A percentile compares a stretch with the other conserved stretches of the same genome.
Conservation (phyloP, 2,329 filamentous ascomycete genomes). For the Cladosporium sp. region DNA sequence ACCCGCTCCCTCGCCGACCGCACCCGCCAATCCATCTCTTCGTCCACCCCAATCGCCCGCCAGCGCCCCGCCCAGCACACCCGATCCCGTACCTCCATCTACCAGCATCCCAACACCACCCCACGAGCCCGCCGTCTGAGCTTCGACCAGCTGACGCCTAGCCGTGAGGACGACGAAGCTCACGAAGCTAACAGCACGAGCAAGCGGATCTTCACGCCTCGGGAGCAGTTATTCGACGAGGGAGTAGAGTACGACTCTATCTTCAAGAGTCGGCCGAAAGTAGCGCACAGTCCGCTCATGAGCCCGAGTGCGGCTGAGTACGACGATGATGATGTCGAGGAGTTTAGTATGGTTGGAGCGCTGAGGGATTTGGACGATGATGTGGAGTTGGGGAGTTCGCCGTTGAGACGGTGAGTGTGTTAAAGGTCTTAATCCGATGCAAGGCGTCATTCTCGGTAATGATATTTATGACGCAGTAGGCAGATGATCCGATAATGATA, state of each 20-base stretch:
- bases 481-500: background rate
- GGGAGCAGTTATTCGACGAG: slow-evolving; percentile 69
- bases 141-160: slow-evolving; percentile 1
- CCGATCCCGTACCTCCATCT: slow-evolving; percentile 38
- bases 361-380: slow-evolving; percentile 9
- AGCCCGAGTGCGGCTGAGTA: slow-evolving; percentile 21
- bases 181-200: background rate
- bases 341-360: slow-evolving; percentile 12
- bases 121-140: background rate
- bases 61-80: slow-evolving; percentile 35
- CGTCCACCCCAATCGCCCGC: slow-evolving; percentile 31
- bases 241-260: slow-evolving; percentile 77
- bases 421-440: background rate
- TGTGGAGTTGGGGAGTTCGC: slow-evolving; percentile 4
- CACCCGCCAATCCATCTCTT: slow-evolving; percentile 77
- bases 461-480: background rate
- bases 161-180: slow-evolving; percentile 4
- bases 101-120: slow-evolving; percentile 31
- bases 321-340: background rate
- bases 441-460: background rate
- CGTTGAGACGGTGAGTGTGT: slow-evolving; percentile 9
- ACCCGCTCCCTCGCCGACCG: slow-evolving; percentile 67
- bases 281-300: slow-evolving; percentile 68
- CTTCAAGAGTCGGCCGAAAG: slow-evolving; percentile 79
- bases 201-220: slow-evolving; percentile 51